phyloP scores from a whole-genome alignment of 352 stramenopile genomes.

The Chrysophaeum taylorii region DNA sequence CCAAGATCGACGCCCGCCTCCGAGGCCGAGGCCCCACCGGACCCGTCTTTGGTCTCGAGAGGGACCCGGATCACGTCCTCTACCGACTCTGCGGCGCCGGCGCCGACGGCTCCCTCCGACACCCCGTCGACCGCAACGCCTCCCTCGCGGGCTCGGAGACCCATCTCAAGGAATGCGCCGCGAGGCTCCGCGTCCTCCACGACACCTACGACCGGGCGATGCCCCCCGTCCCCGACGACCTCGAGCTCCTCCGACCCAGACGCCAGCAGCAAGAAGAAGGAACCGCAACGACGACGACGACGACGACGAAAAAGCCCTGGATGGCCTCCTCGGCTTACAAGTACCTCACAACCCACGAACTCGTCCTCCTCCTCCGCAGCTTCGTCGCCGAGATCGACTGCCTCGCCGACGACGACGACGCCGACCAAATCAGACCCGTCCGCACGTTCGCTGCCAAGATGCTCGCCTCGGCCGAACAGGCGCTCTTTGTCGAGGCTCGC shows the following conservation, averaged over 20 bases:
- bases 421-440: neutral
- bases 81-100: too few relatives aligned
- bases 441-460: slow-evolving; percentile 4
- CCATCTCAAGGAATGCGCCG: neutral
- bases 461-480: neutral
- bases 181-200: neutral
- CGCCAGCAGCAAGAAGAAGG: too few relatives aligned
- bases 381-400: slow-evolving; percentile 15
- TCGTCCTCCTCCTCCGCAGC: neutral
- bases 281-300: neutral
- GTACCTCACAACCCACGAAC: neutral
- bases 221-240: neutral
- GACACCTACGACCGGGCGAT: neutral
- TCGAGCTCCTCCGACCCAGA: too few relatives aligned
- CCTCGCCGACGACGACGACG: neutral
- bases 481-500: neutral
- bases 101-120: neutral
- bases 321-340: neutral
- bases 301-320: neutral
- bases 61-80: too few relatives aligned
- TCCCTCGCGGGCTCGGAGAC: neutral
- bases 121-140: neutral
- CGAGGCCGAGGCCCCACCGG: neutral
- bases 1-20: neutral
- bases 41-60: neutral